Evolutionary conservation across 208 protist genomes (phyloP).

Genomic region (Crithidia expoeki): DNA sequence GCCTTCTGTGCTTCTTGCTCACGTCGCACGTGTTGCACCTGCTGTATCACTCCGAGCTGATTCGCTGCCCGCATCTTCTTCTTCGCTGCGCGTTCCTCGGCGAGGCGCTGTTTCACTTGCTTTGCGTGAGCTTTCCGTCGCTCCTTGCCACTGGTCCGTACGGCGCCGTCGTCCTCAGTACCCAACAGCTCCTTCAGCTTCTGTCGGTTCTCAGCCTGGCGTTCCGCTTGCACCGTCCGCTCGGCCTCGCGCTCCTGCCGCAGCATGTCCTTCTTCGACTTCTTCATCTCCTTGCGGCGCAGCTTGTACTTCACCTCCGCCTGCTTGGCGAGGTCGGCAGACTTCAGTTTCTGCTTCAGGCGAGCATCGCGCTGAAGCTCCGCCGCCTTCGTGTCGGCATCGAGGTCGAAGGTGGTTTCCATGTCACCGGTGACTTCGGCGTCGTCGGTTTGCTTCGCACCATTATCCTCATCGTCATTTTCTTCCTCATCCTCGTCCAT

Average conservation of each 20-base stretch:
- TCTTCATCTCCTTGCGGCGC: conserved; percentile 86
- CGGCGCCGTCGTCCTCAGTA: conserved; percentile 54
- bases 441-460: conserved; percentile 18
- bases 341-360: conserved; percentile 65
- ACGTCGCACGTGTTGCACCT: conserved; percentile 38
- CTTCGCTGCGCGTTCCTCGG: conserved; percentile 65
- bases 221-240: conserved; percentile 39
- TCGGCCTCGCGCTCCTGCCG: conserved; percentile 66
- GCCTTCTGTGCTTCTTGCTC: conserved; percentile 46
- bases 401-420: conserved; percentile 86
- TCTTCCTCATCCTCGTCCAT: conserved; percentile 40
- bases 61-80: conserved; percentile 76
- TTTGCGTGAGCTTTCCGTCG: conserved; percentile 74
- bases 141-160: conserved; percentile 66
- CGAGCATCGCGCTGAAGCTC: conserved; percentile 73
- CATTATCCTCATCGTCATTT: conserved; percentile 28
- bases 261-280: conserved; percentile 84
- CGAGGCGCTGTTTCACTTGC: conserved; percentile 66
- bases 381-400: conserved; percentile 72
- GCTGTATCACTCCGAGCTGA: conserved; percentile 60
- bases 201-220: conserved; percentile 51
- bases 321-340: conserved; percentile 57
- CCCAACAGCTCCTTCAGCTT: conserved; percentile 64
- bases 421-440: conserved; percentile 60
- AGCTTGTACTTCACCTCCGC: conserved; percentile 89